These are phyloP conservation scores for Scopulariopsis brevicaulis DNA, from an alignment of 2,329 filamentous ascomycete species.

Conservation along the genomic window DNA sequence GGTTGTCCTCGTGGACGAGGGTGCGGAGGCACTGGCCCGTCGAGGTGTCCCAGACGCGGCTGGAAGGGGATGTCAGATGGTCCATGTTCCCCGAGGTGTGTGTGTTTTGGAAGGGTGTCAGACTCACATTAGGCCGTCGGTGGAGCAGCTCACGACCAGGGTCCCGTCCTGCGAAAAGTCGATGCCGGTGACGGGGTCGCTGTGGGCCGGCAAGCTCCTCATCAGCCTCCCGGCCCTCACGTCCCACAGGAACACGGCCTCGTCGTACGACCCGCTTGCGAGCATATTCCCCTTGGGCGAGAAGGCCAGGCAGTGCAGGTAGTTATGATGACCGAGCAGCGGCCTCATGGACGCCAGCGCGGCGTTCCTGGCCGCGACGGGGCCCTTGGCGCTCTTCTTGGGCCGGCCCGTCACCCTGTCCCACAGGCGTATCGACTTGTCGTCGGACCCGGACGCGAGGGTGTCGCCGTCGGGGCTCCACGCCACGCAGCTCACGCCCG, in stretches of 20 bases:
- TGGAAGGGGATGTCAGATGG: conserved; percentile 16
- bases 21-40: conserved; percentile 94
- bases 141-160: conserved; percentile 80
- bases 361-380: conserved; percentile 3
- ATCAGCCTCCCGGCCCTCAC: conserved; percentile 79
- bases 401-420: conserved; percentile 54
- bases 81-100: background rate
- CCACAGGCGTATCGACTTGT: conserved; percentile 94
- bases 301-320: conserved; percentile 88
- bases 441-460: conserved; percentile 84
- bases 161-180: conserved; percentile 91
- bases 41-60: conserved; percentile 87
- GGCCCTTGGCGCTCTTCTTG: conserved; percentile 30
- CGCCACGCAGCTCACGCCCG: conserved; percentile 83
- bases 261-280: conserved; percentile 90
- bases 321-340: conserved; percentile 85
- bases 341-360: conserved; percentile 30
- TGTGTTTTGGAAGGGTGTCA: conserved; percentile 3
- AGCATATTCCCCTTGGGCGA: conserved; percentile 98
- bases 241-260: conserved; percentile 96
- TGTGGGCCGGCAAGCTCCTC: conserved; percentile 86
- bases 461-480: conserved; percentile 87
- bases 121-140: conserved; percentile 73
- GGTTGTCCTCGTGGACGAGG: conserved; percentile 86
- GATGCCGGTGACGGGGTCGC: conserved; percentile 86